phyloP scores from a whole-genome alignment of 2,329 filamentous ascomycete genomes.

The Botrytis squamosa region DNA sequence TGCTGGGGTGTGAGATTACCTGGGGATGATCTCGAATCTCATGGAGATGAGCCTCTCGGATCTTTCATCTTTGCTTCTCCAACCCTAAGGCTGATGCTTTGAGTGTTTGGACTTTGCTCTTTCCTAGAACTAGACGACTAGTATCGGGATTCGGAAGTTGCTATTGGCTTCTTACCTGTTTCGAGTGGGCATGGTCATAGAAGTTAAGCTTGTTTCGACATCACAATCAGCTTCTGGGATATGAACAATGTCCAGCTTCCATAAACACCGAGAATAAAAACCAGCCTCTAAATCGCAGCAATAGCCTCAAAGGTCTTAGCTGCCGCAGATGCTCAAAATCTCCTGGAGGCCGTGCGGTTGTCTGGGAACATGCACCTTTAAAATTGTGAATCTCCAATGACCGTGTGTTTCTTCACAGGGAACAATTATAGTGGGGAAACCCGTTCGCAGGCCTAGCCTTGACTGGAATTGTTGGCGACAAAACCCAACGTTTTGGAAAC shows the following conservation, averaged over 20 bases:
- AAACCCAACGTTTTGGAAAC: conserved; percentile 8
- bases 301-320: conserved; percentile 3
- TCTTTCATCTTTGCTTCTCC: conserved; percentile 16
- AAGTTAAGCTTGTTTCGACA: conserved; percentile 17
- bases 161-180: conserved; percentile 1
- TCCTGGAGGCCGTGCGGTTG: conserved; percentile 8
- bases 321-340: conserved; percentile 4
- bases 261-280: neutral
- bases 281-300: neutral
- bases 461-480: conserved; percentile 6
- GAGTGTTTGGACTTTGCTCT: conserved; percentile 9
- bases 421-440: neutral
- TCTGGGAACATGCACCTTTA: conserved; percentile 10
- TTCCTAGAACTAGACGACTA: neutral
- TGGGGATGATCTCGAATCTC: conserved; percentile 1
- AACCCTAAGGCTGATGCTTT: conserved; percentile 16
- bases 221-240: neutral
- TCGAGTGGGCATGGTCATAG: neutral
- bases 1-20: neutral
- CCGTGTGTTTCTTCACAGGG: neutral
- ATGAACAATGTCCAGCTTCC: neutral
- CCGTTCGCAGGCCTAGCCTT: conserved; percentile 2
- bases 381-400: conserved; percentile 2
- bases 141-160: neutral
- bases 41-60: conserved; percentile 4